Evolutionary conservation across 73 alveolate species (phyloP), one percentile per base, ranked within the genome.

Genomic region (Paramecium biaurelia): DNA sequence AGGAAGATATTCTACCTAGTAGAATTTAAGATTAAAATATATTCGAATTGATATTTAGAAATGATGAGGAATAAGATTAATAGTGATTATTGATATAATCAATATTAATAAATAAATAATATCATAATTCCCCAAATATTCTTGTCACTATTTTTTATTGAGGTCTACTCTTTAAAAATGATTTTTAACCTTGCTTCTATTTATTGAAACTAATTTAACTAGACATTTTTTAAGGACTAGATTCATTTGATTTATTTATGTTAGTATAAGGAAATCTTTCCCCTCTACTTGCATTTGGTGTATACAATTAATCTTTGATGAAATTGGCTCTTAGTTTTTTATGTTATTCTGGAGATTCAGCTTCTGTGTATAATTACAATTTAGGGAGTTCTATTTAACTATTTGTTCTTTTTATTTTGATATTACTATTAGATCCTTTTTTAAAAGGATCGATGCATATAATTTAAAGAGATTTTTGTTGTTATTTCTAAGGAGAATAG

Each of bases 121-220:
- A 63, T 63, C 84, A 63, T 63, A 63, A 79, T 79, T 79, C 90
- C 74, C 90, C 90, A 79, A 79, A 79, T 8, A 79, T 79, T 47
- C 74, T 79, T 21, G 74, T 41, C 2, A 79, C 90, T 79, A 79
- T 30, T 79, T 79, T 79, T 45, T 79, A 45, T 45, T 79, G 74
- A 18, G 90, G 90, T 79, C 56, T 79, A 43, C 76, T n/a, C 56
- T 79, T 41, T 26, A 79, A 42, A 34, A 79, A 79, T 79, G 90
- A 45, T 43, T 79, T 79, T 30, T 15, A 72, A 38, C 58, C 14
- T 28, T 28, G 59, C 63, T 72, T 72, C 58, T 28, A 30, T 26
- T 63, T 63, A 63, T 63, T 26, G 45, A 63, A 63, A 30, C 84
- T 63, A 1, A 63, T 12, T 74, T 74, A 74, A 74, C 68, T 34